Conservation (phyloP, 768 basidiomycete genomes). For the Mrakia blollopis region DNA sequence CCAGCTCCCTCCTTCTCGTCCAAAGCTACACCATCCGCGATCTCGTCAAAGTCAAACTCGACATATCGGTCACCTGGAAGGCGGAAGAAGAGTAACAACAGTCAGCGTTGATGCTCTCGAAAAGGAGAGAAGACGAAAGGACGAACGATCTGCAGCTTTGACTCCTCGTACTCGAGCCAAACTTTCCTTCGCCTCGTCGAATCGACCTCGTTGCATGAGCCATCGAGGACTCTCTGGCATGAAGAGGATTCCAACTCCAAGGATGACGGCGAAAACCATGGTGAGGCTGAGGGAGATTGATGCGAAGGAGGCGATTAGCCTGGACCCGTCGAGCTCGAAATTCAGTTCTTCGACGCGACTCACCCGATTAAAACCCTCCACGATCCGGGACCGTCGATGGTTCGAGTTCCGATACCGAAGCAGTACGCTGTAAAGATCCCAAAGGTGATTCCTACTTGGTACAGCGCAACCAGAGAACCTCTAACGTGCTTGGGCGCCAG, state of each 20-base stretch:
- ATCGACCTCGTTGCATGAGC: slow-evolving; percentile 53
- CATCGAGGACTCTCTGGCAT: slow-evolving; percentile 60
- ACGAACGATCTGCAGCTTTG: slow-evolving; percentile 4
- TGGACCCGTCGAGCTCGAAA: too few species aligned
- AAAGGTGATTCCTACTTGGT: slow-evolving; percentile 54
- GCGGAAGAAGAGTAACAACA: not conserved
- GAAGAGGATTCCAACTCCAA: slow-evolving; percentile 41
- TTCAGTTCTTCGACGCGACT: not conserved
- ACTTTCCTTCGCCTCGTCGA: slow-evolving; percentile 50
- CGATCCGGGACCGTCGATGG: slow-evolving; percentile 2
- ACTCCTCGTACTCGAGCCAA: slow-evolving; percentile 31
- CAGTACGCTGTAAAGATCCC: not conserved
- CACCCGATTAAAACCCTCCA: slow-evolving; percentile 55
- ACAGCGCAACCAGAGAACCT: slow-evolving; percentile 49
- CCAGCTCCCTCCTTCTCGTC: slow-evolving; percentile 53
- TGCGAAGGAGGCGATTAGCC: not conserved
- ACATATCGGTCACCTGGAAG: slow-evolving; percentile 35
- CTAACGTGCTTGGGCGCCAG: slow-evolving; percentile 67
- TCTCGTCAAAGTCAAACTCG: slow-evolving; percentile 42
- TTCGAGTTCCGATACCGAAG: slow-evolving; percentile 16
- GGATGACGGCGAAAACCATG: slow-evolving; percentile 1
- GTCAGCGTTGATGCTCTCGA: too few species aligned
- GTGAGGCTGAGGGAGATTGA: not conserved
- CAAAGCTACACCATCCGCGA: slow-evolving; percentile 56
- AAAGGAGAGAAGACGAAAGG: not conserved